Evolutionary conservation across 2,329 filamentous ascomycete genomes (phyloP).

Genomic region (Lasiodiplodia hormozganensis): DNA sequence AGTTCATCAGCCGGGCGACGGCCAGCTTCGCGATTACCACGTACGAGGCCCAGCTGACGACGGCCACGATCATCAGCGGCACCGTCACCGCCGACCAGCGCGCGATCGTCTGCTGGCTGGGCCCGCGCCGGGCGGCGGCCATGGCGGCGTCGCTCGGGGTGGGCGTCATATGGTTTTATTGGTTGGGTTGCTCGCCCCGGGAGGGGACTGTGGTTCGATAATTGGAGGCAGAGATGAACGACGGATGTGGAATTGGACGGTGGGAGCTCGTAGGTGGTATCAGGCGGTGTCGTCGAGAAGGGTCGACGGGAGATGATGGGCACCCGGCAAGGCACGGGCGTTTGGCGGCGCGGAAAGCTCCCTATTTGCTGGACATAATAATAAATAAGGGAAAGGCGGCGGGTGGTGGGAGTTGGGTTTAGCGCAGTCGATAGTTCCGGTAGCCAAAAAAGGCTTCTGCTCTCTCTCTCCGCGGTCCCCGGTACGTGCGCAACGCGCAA

Average conservation of each 20-base stretch:
- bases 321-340: not conserved
- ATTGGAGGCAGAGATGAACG: not conserved
- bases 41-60: slow-evolving; percentile 74
- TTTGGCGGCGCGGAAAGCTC: not conserved
- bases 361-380: slow-evolving; percentile 13
- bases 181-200: not conserved
- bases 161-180: not conserved
- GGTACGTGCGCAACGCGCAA: not conserved
- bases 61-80: slow-evolving; percentile 70
- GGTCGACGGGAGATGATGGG: not conserved
- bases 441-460: not conserved
- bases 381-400: not conserved
- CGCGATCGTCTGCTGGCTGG: slow-evolving; percentile 49
- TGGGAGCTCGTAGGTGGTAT: too few relatives aligned
- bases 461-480: not conserved
- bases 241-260: not conserved
- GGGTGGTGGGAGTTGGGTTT: slow-evolving; percentile 3
- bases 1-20: slow-evolving; percentile 43
- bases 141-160: not conserved
- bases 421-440: slow-evolving; percentile 2
- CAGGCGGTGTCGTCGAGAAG: not conserved
- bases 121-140: not conserved
- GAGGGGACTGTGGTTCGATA: not conserved
- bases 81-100: slow-evolving; percentile 70
- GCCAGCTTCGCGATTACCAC: slow-evolving; percentile 62